Evolutionary conservation across 805 yeast species (phyloP), one percentile per base, ranked within the genome.

Genomic region (Suhomyces emberorum): DNA sequence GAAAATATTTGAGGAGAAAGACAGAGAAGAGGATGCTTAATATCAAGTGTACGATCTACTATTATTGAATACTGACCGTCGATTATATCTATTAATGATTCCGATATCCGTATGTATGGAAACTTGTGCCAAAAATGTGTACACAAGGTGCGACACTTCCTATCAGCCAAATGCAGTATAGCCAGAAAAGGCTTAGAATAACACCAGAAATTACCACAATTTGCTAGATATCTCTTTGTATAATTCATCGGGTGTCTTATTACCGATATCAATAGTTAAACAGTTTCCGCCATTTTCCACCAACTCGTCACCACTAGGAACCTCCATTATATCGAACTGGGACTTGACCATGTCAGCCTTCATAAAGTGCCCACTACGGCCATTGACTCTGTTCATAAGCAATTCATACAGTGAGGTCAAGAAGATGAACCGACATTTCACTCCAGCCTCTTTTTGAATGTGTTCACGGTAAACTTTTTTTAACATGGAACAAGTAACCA

Each of bases 401-500:
- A 73, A 83, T 7, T 79, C 81, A 47, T 68, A 74, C 7, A 78
- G 65, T 8, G 88, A 82, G 48, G 76, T 73, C 30, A 91, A 59
- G 52, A 89, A 82, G 21, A 88, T 68, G 57, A 83, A 81, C 27
- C 74, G 53, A 45, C 84, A 75, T 2, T 30, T 23, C 2, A 59
- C 61, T 3, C 49, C 40, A 3, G 69, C 62, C 21, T 61, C 51
- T 4, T 52, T 42, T 28, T 75, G 69, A 17, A 91, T 72, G 36
- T 63, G 63, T 20, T 82, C 79, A 46, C 98, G 72, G 57, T 93
- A 93, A 10, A 55, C 59, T 47, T 70, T 70, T 62, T 89, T 91
- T 55, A 93, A 69, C 55, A 91, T 81, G 1, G 97, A 89, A 55
- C 98, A 93, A 3, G 95, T 76, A 1, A 83, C 83, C 4, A 93